These are phyloP conservation scores for Lithospermum erythrorhizon DNA, from an alignment of 257 asterid genomes.

Conservation along the genomic window DNA sequence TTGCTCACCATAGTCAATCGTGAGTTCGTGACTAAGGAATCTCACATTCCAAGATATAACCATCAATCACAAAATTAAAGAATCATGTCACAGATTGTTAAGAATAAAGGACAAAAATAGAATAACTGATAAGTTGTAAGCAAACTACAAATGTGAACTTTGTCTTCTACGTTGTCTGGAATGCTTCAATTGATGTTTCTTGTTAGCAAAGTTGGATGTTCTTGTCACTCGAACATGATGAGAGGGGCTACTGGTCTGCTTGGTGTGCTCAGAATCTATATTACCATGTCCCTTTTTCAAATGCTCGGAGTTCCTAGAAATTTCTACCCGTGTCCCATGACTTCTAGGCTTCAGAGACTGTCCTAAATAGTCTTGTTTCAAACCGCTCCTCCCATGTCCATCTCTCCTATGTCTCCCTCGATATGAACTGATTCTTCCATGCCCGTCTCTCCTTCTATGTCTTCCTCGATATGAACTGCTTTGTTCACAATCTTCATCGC, in stretches of 20 bases:
- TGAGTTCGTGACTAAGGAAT: too few species aligned
- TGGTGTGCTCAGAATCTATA: constrained; percentile 8
- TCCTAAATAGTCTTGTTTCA: constrained; percentile 42
- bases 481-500: constrained; percentile 26
- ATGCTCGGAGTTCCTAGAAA: constrained; percentile 16
- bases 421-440: constrained; percentile 7
- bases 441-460: constrained; percentile 8
- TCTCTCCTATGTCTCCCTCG: constrained; percentile 9
- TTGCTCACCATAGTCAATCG: too few species aligned
- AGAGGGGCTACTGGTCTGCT: constrained; percentile 13
- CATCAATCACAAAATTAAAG: too few species aligned
- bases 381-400: constrained; percentile 13
- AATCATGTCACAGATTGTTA: too few species aligned
- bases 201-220: constrained; percentile 38
- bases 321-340: constrained; percentile 23
- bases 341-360: constrained; percentile 45
- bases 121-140: constrained; percentile 4
- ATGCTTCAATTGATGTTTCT: constrained; percentile 21
- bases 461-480: constrained; percentile 6
- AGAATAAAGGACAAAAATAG: constrained; percentile 17
- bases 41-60: too few species aligned
- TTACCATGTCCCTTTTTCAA: constrained; percentile 12
- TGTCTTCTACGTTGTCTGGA: constrained; percentile 10
- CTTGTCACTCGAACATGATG: constrained; percentile 39
- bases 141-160: background rate